These are phyloP conservation scores for Vaccinium myrtillus DNA, from an alignment of 148 eudicot genomes.

Conservation along the genomic window DNA sequence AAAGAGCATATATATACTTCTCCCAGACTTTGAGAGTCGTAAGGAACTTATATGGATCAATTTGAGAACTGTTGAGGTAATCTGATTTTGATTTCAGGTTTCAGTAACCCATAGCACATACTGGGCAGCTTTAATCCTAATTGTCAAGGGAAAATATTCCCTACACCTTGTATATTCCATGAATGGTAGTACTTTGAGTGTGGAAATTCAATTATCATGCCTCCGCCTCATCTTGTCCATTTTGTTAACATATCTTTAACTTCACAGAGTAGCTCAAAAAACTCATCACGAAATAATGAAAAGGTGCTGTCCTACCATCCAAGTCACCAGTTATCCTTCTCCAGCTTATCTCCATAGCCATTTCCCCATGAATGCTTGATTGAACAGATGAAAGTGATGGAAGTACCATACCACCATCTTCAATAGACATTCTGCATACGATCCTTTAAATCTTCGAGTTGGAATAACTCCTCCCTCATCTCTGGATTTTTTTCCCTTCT, in stretches of 20 bases:
- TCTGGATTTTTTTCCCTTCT: not conserved
- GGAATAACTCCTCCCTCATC: not conserved
- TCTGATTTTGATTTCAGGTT: not conserved
- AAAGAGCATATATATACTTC: constrained; percentile 94
- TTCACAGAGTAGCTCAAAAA: too few relatives aligned
- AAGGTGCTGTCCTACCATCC: not conserved
- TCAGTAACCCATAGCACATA: not conserved
- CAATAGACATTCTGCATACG: not conserved
- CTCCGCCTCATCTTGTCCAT: not conserved
- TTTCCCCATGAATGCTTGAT: not conserved
- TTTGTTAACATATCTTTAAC: not conserved
- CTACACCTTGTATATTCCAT: not conserved
- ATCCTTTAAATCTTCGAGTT: not conserved
- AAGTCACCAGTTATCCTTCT: not conserved
- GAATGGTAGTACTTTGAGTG: not conserved
- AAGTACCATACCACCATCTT: not conserved
- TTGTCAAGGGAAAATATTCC: not conserved
- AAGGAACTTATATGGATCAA: constrained; percentile 95
- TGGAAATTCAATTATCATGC: not conserved
- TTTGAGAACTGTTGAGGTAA: constrained; percentile 90
- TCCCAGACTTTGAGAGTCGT: constrained; percentile 85
- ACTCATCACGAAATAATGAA: not conserved
- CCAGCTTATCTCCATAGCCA: not conserved
- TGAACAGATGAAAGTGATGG: not conserved
- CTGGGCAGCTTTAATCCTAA: not conserved